Percentiles rank a stretch among this genome's conserved stretches.
These are phyloP conservation scores for Xylariales sp. DNA, from an alignment of 2,329 filamentous ascomycete genomes.

Conservation along the genomic window DNA sequence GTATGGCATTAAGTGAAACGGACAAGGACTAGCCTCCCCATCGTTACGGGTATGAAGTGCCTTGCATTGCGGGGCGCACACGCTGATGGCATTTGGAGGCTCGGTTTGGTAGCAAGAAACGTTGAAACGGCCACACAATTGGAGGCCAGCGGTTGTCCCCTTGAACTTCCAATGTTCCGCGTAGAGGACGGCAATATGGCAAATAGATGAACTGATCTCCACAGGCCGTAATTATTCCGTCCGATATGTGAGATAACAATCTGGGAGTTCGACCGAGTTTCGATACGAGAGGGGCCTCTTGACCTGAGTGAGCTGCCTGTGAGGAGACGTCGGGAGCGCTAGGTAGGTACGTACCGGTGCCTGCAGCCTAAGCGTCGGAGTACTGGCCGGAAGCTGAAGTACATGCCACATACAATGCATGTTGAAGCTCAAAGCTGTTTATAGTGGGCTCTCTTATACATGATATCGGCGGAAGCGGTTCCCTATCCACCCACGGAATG, in stretches of 20 bases:
- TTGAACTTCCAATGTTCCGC: neutral
- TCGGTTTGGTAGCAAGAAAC: neutral
- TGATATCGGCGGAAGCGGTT: slow-evolving; percentile 1
- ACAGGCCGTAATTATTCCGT: neutral
- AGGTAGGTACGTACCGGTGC: slow-evolving; percentile 1
- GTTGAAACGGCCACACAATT: neutral
- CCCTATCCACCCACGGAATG: neutral
- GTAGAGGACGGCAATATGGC: neutral
- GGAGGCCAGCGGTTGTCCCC: no score
- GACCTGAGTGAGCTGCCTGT: neutral
- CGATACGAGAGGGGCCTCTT: neutral
- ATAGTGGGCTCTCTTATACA: slow-evolving; percentile 7
- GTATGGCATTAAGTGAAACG: slow-evolving; percentile 5
- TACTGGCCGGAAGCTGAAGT: slow-evolving; percentile 1
- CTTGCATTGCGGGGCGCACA: slow-evolving; percentile 1
- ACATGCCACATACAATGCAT: slow-evolving; percentile 5
- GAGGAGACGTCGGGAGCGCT: no score
- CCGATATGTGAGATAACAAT: neutral
- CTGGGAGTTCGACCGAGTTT: neutral
- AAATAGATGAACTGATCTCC: neutral
- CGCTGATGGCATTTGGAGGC: neutral
- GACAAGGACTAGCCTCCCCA: neutral
- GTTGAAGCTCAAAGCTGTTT: slow-evolving; percentile 1
- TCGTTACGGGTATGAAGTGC: slow-evolving; percentile 1
- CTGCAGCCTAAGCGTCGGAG: slow-evolving; percentile 6